Percentiles rank a stretch among this genome's conserved stretches.
phyloP scores from a whole-genome alignment of 2,329 filamentous ascomycete genomes.

The Aspergillus piperis region DNA sequence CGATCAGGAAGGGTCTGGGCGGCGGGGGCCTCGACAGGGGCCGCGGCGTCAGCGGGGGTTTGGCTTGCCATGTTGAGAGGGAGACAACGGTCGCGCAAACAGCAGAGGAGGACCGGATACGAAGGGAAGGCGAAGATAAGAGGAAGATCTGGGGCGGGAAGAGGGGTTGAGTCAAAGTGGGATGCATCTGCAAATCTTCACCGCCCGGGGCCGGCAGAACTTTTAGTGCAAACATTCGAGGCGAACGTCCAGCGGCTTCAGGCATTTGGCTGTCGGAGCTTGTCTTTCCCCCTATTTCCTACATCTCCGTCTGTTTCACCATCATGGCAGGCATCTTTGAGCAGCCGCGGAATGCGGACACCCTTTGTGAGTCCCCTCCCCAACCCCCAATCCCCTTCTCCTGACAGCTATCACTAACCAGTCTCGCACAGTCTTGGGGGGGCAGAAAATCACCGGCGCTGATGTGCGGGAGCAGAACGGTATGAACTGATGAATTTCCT shows the following conservation, averaged over 20 bases:
- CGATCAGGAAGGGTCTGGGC: slow-evolving; percentile 42
- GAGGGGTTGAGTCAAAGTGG: slow-evolving; percentile 38
- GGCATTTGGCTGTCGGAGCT: slow-evolving; percentile 30
- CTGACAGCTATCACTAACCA: slow-evolving; percentile 32
- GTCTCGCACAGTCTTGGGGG: slow-evolving; percentile 71
- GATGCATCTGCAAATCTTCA: slow-evolving; percentile 39
- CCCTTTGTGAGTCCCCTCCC: slow-evolving; percentile 65
- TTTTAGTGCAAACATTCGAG: slow-evolving; percentile 35
- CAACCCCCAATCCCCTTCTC: neutral
- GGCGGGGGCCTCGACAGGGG: slow-evolving; percentile 27
- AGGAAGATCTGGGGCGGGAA: slow-evolving; percentile 19
- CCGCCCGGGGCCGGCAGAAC: slow-evolving; percentile 46
- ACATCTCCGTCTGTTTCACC: slow-evolving; percentile 27
- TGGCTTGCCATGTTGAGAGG: slow-evolving; percentile 35
- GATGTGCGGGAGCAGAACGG: slow-evolving; percentile 98
- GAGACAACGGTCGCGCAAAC: slow-evolving; percentile 6
- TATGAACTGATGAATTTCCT: slow-evolving; percentile 44
- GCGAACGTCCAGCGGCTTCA: slow-evolving; percentile 14
- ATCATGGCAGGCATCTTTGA: slow-evolving; percentile 94
- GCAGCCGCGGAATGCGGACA: slow-evolving; percentile 87
- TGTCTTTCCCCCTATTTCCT: slow-evolving; percentile 27
- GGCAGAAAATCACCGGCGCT: slow-evolving; percentile 93
- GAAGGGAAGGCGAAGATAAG: slow-evolving; percentile 21
- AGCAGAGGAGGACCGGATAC: slow-evolving; percentile 20
- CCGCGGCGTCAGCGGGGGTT: slow-evolving; percentile 30